A percentile compares a stretch with the other conserved stretches of the same genome.
These are phyloP conservation scores for Dioscorea zingiberensis DNA, from an alignment of 106 monocot genomes.

Conservation along the genomic window DNA sequence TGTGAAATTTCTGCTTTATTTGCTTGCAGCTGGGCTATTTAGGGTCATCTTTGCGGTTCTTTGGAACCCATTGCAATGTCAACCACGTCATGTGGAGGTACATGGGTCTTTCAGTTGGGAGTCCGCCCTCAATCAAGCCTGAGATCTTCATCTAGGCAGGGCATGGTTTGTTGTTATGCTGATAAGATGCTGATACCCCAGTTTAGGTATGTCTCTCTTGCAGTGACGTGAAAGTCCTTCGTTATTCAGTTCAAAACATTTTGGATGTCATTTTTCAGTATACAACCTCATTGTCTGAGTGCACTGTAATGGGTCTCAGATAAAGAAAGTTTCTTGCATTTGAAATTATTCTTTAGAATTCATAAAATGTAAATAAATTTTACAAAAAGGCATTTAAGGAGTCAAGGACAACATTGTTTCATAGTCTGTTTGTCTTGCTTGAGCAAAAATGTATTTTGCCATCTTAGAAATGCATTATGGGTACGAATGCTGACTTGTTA, in stretches of 20 bases:
- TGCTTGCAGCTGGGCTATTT: too few species aligned
- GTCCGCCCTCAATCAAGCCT: constrained; percentile 20
- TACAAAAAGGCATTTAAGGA: background rate
- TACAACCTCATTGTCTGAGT: background rate
- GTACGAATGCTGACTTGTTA: too few species aligned
- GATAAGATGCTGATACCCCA: constrained; percentile 11
- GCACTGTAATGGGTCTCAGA: too few species aligned
- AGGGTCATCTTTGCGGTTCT: background rate
- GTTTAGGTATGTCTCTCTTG: constrained; percentile 16
- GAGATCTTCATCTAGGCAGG: constrained; percentile 9
- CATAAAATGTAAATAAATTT: background rate
- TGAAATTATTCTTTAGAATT: background rate
- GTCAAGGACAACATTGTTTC: too few species aligned
- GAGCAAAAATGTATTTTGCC: too few species aligned
- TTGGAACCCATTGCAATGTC: constrained; percentile 19
- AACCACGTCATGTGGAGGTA: constrained; percentile 27
- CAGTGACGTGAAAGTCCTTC: background rate
- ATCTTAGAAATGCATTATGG: too few species aligned
- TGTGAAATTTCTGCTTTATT: too few species aligned
- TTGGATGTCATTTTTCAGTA: background rate
- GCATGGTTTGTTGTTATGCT: constrained; percentile 9
- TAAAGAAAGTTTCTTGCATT: background rate
- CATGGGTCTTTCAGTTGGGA: constrained; percentile 37
- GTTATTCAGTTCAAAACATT: background rate
- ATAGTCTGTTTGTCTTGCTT: too few species aligned